phyloP scores from a whole-genome alignment of 306 rosid genomes.

The Carpinus viminea region DNA sequence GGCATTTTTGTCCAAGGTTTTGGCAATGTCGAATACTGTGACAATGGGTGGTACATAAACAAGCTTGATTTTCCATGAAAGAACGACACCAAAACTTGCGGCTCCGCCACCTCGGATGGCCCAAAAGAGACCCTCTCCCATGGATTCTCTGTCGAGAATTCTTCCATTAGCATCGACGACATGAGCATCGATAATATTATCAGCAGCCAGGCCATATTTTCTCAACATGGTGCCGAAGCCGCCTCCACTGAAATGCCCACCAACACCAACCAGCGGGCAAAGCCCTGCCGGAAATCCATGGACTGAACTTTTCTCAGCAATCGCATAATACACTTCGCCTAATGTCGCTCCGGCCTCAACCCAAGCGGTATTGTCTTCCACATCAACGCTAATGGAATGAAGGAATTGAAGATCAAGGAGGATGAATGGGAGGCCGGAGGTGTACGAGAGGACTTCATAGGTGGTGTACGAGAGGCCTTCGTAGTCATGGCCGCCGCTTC shows the following conservation, averaged over 20 bases:
- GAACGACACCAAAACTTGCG: constrained; percentile 59
- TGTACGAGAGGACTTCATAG: constrained; percentile 54
- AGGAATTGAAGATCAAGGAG: constrained; percentile 46
- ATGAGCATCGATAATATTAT: constrained; percentile 55
- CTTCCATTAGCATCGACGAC: constrained; percentile 52
- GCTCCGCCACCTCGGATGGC: constrained; percentile 84
- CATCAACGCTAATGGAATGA: constrained; percentile 32
- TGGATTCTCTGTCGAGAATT: constrained; percentile 53
- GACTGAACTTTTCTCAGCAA: constrained; percentile 43
- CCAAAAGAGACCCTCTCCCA: constrained; percentile 78
- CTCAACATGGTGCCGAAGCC: constrained; percentile 71
- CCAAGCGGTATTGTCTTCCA: constrained; percentile 51
- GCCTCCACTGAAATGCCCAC: constrained; percentile 78
- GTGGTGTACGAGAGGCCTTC: constrained; percentile 54
- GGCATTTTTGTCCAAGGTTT: constrained; percentile 46
- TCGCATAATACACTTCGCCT: constrained; percentile 62
- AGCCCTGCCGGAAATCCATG: constrained; percentile 73
- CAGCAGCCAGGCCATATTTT: constrained; percentile 65
- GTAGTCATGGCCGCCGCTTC: constrained; percentile 57
- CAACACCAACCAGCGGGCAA: constrained; percentile 59
- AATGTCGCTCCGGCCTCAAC: constrained; percentile 62
- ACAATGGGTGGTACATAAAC: constrained; percentile 57
- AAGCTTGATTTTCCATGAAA: constrained; percentile 61
- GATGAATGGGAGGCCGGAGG: constrained; percentile 27
- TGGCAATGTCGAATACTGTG: constrained; percentile 50